Conservation (phyloP, 352 stramenopile genomes). For the Globisporangium iwayamae region DNA sequence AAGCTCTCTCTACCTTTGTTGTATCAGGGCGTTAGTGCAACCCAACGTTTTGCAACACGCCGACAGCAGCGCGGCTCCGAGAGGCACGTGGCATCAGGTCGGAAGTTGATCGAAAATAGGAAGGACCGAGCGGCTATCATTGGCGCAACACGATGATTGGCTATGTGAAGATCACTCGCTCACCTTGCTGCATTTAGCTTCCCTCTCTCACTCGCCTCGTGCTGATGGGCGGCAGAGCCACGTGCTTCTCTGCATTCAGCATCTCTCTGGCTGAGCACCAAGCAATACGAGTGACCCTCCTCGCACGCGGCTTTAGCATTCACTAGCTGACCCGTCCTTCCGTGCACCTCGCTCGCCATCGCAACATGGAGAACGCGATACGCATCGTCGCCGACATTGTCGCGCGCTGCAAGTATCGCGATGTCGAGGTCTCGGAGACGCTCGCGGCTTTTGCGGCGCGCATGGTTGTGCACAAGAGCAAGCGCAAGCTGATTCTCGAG, state of each 20-base stretch:
- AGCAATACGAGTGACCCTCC: neutral
- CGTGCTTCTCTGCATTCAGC: neutral
- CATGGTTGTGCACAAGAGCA: slow-evolving; percentile 67
- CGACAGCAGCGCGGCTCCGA: too few species aligned
- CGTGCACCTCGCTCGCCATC: neutral
- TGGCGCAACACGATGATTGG: neutral
- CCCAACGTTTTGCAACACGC: too few species aligned
- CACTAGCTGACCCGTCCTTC: neutral
- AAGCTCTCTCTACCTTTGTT: too few species aligned
- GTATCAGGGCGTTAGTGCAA: too few species aligned
- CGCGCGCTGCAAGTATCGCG: slow-evolving; percentile 63
- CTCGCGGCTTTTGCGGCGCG: slow-evolving; percentile 83
- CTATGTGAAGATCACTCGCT: neutral
- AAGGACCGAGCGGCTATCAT: neutral
- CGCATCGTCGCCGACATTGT: slow-evolving; percentile 71
- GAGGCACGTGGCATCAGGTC: too few species aligned
- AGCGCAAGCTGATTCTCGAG: slow-evolving; percentile 67
- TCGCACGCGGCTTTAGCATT: neutral
- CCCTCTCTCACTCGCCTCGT: neutral
- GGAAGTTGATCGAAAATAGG: neutral
- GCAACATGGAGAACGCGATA: slow-evolving; percentile 56
- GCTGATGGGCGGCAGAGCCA: neutral
- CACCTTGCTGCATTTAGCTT: neutral
- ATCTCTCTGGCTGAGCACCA: too few species aligned
- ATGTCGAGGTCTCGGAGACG: slow-evolving; percentile 84